phyloP scores from a whole-genome alignment of 2,329 filamentous ascomycete genomes.

The Fusarium sp. region DNA sequence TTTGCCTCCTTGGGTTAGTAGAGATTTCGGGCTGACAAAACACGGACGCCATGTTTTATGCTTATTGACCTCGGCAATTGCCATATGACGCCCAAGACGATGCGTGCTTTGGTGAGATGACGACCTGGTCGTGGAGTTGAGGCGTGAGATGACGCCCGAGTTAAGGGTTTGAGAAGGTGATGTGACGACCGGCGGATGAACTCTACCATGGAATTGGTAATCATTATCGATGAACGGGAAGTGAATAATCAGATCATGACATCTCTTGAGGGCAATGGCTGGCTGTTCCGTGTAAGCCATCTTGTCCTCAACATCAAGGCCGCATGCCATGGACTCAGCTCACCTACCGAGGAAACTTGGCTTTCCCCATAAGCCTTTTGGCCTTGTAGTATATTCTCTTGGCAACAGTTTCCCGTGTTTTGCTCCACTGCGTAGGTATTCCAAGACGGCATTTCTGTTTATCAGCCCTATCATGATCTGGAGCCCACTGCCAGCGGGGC shows the following conservation, averaged over 20 bases:
- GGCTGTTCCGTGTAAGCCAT: not conserved
- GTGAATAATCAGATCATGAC: slow-evolving; percentile 11
- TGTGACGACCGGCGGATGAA: slow-evolving; percentile 5
- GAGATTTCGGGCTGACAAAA: slow-evolving; percentile 24
- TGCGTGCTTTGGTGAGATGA: slow-evolving; percentile 18
- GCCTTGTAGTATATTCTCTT: not conserved
- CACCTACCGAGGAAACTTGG: not conserved
- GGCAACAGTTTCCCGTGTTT: not conserved
- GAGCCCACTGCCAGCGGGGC: not conserved
- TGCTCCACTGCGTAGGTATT: not conserved
- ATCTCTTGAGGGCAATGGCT: not conserved
- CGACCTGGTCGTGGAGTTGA: slow-evolving; percentile 23
- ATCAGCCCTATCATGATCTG: not conserved
- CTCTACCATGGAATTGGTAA: slow-evolving; percentile 1
- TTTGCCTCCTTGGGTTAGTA: slow-evolving; percentile 31
- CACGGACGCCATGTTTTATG: not conserved
- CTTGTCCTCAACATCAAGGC: not conserved
- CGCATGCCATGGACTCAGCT: not conserved
- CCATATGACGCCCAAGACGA: slow-evolving; percentile 21
- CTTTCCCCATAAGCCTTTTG: not conserved
- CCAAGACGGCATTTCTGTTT: not conserved
- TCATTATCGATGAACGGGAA: not conserved
- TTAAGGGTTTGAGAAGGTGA: not conserved
- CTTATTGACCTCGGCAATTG: not conserved
- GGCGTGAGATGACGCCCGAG: slow-evolving; percentile 26